Percentiles rank a stretch among this genome's conserved stretches.
These are phyloP conservation scores for Hypoxylon sp. DNA, from an alignment of 2,329 filamentous ascomycete genomes.

Conservation along the genomic window DNA sequence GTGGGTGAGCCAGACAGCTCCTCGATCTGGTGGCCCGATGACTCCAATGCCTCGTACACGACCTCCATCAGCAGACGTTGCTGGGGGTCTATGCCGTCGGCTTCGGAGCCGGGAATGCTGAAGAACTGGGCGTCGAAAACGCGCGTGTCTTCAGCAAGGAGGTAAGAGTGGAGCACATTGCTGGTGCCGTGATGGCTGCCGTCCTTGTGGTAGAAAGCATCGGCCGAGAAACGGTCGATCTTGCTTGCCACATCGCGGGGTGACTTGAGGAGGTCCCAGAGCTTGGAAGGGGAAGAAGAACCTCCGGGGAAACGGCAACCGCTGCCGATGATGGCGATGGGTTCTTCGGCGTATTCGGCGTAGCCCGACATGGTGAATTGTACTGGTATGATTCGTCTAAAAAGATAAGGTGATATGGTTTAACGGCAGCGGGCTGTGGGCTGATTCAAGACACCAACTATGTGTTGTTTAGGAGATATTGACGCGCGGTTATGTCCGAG, in stretches of 20 bases:
- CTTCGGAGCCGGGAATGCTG: slow-evolving; percentile 45
- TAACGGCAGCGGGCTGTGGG: slow-evolving; percentile 23
- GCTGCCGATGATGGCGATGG: slow-evolving; percentile 61
- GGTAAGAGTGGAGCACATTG: slow-evolving; percentile 50
- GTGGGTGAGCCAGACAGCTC: slow-evolving; percentile 40
- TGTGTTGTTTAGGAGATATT: slow-evolving; percentile 17
- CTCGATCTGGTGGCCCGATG: slow-evolving; percentile 44
- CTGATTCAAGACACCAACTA: slow-evolving; percentile 17
- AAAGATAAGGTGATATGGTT: not conserved
- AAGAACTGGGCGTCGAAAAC: slow-evolving; percentile 52
- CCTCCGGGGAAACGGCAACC: slow-evolving; percentile 59
- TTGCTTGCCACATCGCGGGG: slow-evolving; percentile 46
- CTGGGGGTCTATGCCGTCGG: slow-evolving; percentile 45
- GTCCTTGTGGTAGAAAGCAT: slow-evolving; percentile 50
- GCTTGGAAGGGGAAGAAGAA: slow-evolving; percentile 53
- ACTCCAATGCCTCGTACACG: slow-evolving; percentile 50
- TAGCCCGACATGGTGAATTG: slow-evolving; percentile 28
- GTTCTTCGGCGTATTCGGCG: slow-evolving; percentile 47
- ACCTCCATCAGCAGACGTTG: slow-evolving; percentile 45
- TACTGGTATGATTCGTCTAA: slow-evolving; percentile 19
- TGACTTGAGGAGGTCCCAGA: slow-evolving; percentile 55
- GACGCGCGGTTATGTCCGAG: slow-evolving; percentile 23
- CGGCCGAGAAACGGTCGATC: slow-evolving; percentile 48
- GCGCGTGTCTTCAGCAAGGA: slow-evolving; percentile 46
- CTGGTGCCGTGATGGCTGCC: slow-evolving; percentile 50